Conservation (phyloP, 2,329 filamentous ascomycete species). For the Pseudogymnoascus sp. region DNA sequence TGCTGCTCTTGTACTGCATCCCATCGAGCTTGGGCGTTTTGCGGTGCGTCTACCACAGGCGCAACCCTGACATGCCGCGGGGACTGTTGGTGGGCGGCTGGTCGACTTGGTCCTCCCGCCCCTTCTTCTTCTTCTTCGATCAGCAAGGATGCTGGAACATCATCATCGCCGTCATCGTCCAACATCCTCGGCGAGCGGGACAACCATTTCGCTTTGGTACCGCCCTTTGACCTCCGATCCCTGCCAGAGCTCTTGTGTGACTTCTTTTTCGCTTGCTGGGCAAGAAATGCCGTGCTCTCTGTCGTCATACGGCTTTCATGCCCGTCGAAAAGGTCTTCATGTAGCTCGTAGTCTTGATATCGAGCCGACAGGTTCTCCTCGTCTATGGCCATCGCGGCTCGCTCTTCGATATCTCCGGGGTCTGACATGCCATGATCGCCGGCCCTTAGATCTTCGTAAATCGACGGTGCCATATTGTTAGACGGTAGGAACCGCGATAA, state of each 20-base stretch:
- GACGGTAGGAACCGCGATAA: conserved; percentile 28
- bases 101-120: conserved; percentile 16
- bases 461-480: conserved; percentile 27
- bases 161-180: conserved; percentile 34
- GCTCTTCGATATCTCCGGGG: conserved; percentile 27
- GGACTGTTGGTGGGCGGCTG: conserved; percentile 16
- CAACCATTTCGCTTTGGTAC: conserved; percentile 20
- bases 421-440: conserved; percentile 25
- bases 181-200: conserved; percentile 28
- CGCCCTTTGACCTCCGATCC: conserved; percentile 13
- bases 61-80: conserved; percentile 12
- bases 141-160: conserved; percentile 55
- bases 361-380: conserved; percentile 26
- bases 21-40: conserved; percentile 41
- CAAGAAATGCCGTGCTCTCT: conserved; percentile 27
- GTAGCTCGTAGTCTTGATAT: conserved; percentile 28
- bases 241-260: conserved; percentile 9
- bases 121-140: conserved; percentile 39
- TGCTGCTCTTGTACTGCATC: conserved; percentile 45
- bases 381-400: conserved; percentile 27
- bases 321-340: conserved; percentile 26
- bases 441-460: conserved; percentile 29
- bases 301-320: conserved; percentile 27
- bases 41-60: conserved; percentile 13
- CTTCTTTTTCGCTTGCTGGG: conserved; percentile 17